Evolutionary conservation across 306 rosid genomes (phyloP).

Genomic region (Arachis stenosperma): DNA sequence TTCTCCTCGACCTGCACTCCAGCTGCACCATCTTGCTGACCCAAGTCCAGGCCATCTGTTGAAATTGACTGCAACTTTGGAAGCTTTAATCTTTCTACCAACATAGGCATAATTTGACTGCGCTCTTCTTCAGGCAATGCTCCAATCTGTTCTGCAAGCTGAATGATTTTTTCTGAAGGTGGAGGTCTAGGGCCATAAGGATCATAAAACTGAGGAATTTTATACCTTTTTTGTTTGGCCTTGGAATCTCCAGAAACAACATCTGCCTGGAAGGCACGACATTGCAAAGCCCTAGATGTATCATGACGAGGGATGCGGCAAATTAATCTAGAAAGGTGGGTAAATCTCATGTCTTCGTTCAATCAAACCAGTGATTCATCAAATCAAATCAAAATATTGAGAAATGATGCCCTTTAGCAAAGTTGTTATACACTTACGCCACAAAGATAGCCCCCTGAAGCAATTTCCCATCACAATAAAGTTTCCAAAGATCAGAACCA

Average conservation of each 20-base stretch:
- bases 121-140: slow-evolving; percentile 52
- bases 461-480: slow-evolving; percentile 18
- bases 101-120: slow-evolving; percentile 49
- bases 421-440: not conserved
- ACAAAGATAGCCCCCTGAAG: slow-evolving; percentile 38
- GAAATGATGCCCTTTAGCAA: slow-evolving; percentile 25
- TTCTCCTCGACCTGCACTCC: slow-evolving; percentile 55
- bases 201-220: slow-evolving; percentile 53
- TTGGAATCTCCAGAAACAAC: slow-evolving; percentile 45
- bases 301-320: slow-evolving; percentile 11
- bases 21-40: slow-evolving; percentile 33
- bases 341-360: slow-evolving; percentile 48
- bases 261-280: slow-evolving; percentile 49
- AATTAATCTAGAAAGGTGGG: slow-evolving; percentile 45
- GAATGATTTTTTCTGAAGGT: slow-evolving; percentile 51
- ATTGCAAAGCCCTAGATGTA: slow-evolving; percentile 28
- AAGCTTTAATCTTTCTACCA: slow-evolving; percentile 48
- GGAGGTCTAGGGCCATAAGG: slow-evolving; percentile 59
- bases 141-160: slow-evolving; percentile 52
- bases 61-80: slow-evolving; percentile 60
- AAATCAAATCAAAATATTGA: slow-evolving; percentile 33
- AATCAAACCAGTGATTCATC: slow-evolving; percentile 34
- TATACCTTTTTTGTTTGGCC: slow-evolving; percentile 46
- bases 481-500: not conserved
- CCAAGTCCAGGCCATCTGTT: slow-evolving; percentile 57